Evolutionary conservation across 371 early-diverging fungal species (phyloP), one percentile per base, ranked within the genome.

Genomic region (Umbelopsis sp.): DNA sequence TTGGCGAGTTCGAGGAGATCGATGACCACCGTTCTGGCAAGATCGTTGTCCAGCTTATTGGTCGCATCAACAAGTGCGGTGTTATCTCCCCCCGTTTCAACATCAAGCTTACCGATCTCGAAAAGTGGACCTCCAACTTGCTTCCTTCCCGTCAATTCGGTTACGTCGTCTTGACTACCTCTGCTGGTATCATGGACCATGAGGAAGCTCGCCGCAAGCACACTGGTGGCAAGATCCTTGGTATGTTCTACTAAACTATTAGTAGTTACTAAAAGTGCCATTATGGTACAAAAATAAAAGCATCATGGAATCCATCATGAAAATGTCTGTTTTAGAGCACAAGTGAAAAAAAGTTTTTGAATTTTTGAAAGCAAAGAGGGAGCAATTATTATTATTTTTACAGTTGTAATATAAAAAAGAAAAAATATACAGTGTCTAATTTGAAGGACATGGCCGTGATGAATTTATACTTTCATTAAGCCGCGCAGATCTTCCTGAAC

Each of bases 111-210:
- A 77, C 85, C 76, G 96, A 97, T 72, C 86, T 99, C 71, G 99
- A 99, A 88, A 95, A 94, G 86, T 99, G 96, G 97, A 93, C 98
- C 75, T 89, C 91, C 84, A 94, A 96, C 88, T 89, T 99, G 73
- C 89, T 99, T 76, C 99, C 99, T 70, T 97, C 99, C 68, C 98
- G 99, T 92, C 99, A 99, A 88, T 99, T 99, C 89, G 99, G 99
- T 82, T 96, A 90, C 91, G 86, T 99, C 46, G 89, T 94, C 76
- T 74, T 97, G 79, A 98, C 98, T 84, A 98, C 99, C 81, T 96
- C 97, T 68, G 94, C 97, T 75, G 99, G 99, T 85, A 97, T 99
- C 87, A 97, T 99, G 93, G 99, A 99, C 86, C 99, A 99, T 87
- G 97, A 96, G 81, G 99, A 99, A 87, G 99, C 99, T 71, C 95